Conservation (phyloP, 768 basidiomycete species). For the Trametes elegans region DNA sequence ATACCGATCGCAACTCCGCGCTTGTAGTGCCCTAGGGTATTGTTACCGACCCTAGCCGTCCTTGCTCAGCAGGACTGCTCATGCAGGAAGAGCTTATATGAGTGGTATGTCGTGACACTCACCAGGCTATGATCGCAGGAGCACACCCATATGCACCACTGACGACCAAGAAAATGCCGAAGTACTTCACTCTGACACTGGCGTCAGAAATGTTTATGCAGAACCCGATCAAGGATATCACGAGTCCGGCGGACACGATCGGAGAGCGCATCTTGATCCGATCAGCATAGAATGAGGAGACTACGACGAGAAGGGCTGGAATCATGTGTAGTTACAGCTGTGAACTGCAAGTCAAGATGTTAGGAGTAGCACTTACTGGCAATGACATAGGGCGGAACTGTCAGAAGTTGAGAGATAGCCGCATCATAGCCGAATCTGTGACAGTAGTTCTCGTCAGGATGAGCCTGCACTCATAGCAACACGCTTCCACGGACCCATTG, state of each 20-base stretch:
- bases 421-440: slow-evolving; percentile 56
- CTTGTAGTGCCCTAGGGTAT: slow-evolving; percentile 67
- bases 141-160: slow-evolving; percentile 59
- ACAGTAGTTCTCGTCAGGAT: background rate
- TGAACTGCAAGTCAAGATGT: background rate
- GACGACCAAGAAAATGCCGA: slow-evolving; percentile 69
- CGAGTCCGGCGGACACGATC: slow-evolving; percentile 53
- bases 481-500: slow-evolving; percentile 45
- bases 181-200: slow-evolving; percentile 58
- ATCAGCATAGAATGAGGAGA: slow-evolving; percentile 60
- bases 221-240: slow-evolving; percentile 57
- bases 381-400: slow-evolving; percentile 61
- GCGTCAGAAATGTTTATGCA: slow-evolving; percentile 59
- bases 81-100: background rate
- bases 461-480: background rate
- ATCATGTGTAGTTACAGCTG: background rate
- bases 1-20: slow-evolving; percentile 66
- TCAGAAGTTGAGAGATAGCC: slow-evolving; percentile 60
- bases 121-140: slow-evolving; percentile 63
- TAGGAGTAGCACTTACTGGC: slow-evolving; percentile 39
- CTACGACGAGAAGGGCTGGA: slow-evolving; percentile 49
- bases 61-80: background rate
- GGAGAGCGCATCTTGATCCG: slow-evolving; percentile 51
- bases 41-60: slow-evolving; percentile 46
- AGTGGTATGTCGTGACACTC: background rate